Percentiles rank a stretch among this genome's conserved stretches.
Conservation (phyloP, 177 flowering plant genomes). For the Tripterygium wilfordii region DNA sequence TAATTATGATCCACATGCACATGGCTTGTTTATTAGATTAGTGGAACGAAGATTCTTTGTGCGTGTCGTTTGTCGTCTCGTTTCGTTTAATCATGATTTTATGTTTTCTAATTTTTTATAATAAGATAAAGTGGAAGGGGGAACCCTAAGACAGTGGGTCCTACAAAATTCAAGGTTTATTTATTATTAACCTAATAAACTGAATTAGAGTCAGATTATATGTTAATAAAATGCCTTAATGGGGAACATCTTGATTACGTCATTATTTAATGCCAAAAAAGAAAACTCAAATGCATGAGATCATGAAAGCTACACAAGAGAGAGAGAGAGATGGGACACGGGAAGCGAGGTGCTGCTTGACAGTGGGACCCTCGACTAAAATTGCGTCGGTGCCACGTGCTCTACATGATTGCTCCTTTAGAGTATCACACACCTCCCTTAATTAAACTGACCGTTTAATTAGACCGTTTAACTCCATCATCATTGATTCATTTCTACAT, state of each 20-base stretch:
- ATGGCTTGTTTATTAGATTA: neutral
- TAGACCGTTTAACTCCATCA: neutral
- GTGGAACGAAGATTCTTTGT: neutral
- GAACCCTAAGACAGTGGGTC: conserved; percentile 9
- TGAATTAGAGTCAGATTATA: no score
- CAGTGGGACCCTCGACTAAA: neutral
- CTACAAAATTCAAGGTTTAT: no score
- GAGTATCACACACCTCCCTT: no score
- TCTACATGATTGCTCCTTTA: conserved; percentile 1
- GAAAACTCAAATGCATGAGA: no score
- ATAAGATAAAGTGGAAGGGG: neutral
- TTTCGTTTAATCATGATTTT: no score
- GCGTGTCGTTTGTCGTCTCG: neutral
- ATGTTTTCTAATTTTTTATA: neutral
- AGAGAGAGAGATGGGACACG: conserved; percentile 4
- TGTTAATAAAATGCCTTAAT: no score
- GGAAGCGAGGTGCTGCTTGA: conserved; percentile 3
- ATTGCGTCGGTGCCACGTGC: conserved; percentile 12
- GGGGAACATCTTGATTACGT: no score
- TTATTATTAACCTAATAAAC: conserved; percentile 2
- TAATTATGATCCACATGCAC: neutral
- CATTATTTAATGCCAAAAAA: neutral
- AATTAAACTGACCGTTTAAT: neutral
- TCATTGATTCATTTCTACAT: no score
- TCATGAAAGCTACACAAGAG: no score